Percentiles rank a stretch among this genome's conserved stretches.
Conservation (phyloP, 2,329 filamentous ascomycete species). For the Diaporthe helianthi region DNA sequence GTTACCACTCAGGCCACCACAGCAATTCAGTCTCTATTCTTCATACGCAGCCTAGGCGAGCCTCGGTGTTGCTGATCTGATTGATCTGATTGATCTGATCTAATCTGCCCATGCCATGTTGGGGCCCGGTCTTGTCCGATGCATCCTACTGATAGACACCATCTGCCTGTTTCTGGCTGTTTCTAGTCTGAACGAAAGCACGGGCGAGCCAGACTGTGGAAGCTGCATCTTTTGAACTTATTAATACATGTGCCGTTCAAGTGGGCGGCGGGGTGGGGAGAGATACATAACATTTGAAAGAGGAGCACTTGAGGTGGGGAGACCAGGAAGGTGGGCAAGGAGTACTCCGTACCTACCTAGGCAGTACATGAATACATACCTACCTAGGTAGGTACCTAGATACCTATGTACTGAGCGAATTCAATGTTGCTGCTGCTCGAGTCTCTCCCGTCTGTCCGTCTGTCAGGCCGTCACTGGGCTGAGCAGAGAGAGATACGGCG, state of each 20-base stretch:
- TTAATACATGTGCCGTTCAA: no score
- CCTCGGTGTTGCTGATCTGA: slow-evolving; percentile 18
- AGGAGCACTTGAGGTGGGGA: no score
- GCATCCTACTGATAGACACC: neutral
- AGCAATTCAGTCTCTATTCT: no score
- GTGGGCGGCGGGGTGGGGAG: no score
- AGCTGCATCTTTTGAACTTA: neutral
- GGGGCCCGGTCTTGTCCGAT: neutral
- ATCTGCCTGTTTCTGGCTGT: neutral
- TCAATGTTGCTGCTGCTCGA: no score
- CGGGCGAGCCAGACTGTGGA: neutral
- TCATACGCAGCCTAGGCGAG: slow-evolving; percentile 3
- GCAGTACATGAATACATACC: no score
- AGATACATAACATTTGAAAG: no score
- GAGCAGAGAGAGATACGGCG: neutral
- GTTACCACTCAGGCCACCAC: no score
- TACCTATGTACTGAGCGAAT: no score
- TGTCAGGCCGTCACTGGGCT: slow-evolving; percentile 1
- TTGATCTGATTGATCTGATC: slow-evolving; percentile 16
- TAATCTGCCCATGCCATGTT: neutral
- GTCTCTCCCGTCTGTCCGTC: neutral
- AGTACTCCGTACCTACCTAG: no score
- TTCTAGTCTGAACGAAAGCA: neutral
- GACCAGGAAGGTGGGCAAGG: no score
- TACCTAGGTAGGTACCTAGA: no score